Evolutionary conservation across 2,329 filamentous ascomycete genomes (phyloP).

Genomic region (Penicillium sp.): DNA sequence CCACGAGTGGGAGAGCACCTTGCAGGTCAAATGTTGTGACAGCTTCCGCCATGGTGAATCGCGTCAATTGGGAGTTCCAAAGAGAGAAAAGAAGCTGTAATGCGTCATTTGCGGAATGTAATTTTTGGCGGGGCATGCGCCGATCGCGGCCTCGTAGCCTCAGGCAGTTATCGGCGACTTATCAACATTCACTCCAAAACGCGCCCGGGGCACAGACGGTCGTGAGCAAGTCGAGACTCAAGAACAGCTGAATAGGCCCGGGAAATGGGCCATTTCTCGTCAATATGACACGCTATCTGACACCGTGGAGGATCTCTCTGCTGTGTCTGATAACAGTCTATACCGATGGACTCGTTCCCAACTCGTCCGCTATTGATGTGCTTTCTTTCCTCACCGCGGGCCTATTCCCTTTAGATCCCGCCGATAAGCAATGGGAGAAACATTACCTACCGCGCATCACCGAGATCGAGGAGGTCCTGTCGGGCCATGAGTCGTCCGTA

Average conservation of each 20-base stretch:
- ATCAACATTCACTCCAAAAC: not conserved
- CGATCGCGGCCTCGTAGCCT: slow-evolving; percentile 24
- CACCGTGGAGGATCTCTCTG: slow-evolving; percentile 84
- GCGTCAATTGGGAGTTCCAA: slow-evolving; percentile 7
- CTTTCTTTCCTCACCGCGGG: slow-evolving; percentile 78
- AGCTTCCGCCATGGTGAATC: slow-evolving; percentile 39
- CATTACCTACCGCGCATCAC: slow-evolving; percentile 45
- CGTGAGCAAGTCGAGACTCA: not conserved
- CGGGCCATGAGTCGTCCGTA: slow-evolving; percentile 54
- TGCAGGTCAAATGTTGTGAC: slow-evolving; percentile 50
- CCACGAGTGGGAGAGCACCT: slow-evolving; percentile 54
- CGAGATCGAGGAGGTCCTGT: slow-evolving; percentile 54
- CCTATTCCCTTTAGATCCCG: slow-evolving; percentile 55
- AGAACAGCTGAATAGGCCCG: not conserved
- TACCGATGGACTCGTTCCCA: slow-evolving; percentile 69
- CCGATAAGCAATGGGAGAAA: slow-evolving; percentile 35
- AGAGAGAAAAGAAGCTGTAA: slow-evolving; percentile 4
- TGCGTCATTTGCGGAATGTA: slow-evolving; percentile 27
- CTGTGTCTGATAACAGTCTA: slow-evolving; percentile 83
- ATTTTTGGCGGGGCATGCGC: slow-evolving; percentile 28
- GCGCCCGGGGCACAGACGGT: not conserved
- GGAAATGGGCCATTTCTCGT: slow-evolving; percentile 20
- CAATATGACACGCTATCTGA: slow-evolving; percentile 78
- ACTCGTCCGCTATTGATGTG: slow-evolving; percentile 71
- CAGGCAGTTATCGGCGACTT: slow-evolving; percentile 23